A percentile compares a stretch with the other conserved stretches of the same genome.
Conservation (phyloP, 2,329 filamentous ascomycete genomes). For the Bipolaris gigantea region DNA sequence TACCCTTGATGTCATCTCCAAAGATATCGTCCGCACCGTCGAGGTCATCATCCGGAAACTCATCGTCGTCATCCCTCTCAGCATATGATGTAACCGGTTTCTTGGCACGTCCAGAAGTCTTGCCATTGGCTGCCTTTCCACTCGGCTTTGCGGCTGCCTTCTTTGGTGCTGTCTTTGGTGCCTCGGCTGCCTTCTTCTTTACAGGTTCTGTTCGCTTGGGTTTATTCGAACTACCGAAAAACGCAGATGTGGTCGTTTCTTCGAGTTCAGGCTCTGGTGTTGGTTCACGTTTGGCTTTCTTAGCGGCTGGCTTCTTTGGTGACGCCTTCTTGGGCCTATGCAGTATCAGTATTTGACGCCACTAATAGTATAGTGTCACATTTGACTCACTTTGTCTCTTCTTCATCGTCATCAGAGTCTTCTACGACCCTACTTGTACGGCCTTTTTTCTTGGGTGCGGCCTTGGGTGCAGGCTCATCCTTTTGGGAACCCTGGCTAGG, state of each 20-base stretch:
- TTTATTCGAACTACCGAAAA: slow-evolving; percentile 63
- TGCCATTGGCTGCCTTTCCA: slow-evolving; percentile 40
- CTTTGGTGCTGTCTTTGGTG: slow-evolving; percentile 41
- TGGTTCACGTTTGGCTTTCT: slow-evolving; percentile 58
- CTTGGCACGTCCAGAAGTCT: slow-evolving; percentile 46
- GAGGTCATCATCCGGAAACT: slow-evolving; percentile 47
- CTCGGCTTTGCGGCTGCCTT: slow-evolving; percentile 41
- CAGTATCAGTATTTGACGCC: slow-evolving; percentile 25
- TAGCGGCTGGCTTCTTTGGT: slow-evolving; percentile 60
- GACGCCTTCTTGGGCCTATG: slow-evolving; percentile 47
- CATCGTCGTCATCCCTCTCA: slow-evolving; percentile 67
- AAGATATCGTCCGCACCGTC: slow-evolving; percentile 81
- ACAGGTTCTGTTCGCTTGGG: slow-evolving; percentile 53
- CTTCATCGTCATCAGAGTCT: slow-evolving; percentile 64
- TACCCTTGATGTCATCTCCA: slow-evolving; percentile 68
- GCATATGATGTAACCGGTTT: slow-evolving; percentile 46
- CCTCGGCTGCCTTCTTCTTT: slow-evolving; percentile 39
- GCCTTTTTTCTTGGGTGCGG: slow-evolving; percentile 48
- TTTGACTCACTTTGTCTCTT: slow-evolving; percentile 40
- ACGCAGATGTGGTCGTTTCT: slow-evolving; percentile 63
- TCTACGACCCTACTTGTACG: slow-evolving; percentile 59
- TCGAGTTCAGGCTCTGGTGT: slow-evolving; percentile 56
- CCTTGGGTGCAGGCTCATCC: slow-evolving; percentile 38
- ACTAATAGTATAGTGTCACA: not conserved
- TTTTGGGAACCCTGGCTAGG: slow-evolving; percentile 45